A percentile compares a stretch with the other conserved stretches of the same genome.
Evolutionary conservation across 2,329 filamentous ascomycete genomes (phyloP).

Genomic region (Penicillium sp.): DNA sequence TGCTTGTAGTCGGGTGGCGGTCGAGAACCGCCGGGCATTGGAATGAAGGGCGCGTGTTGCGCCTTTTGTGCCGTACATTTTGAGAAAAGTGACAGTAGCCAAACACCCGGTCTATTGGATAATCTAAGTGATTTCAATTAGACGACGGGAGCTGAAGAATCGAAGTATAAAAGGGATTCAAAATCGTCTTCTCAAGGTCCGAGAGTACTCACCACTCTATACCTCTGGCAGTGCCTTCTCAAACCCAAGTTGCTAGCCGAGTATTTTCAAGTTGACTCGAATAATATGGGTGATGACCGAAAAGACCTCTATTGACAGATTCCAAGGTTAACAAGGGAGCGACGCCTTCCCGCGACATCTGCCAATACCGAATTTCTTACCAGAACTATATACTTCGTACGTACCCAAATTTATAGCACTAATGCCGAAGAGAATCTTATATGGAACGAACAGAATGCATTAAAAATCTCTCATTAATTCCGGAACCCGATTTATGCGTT

Average conservation of each 20-base stretch:
- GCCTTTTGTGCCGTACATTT: conserved; percentile 11
- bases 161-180: background rate
- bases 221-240: background rate
- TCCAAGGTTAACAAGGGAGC: background rate
- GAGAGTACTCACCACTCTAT: background rate
- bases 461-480: background rate
- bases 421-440: too few relatives aligned
- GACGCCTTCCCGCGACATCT: conserved; percentile 22
- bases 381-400: background rate
- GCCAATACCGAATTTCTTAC: conserved; percentile 4
- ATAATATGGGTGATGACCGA: background rate
- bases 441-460: too few relatives aligned
- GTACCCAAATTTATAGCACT: too few relatives aligned
- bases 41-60: conserved; percentile 9
- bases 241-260: too few relatives aligned
- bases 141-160: background rate
- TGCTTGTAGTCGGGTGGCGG: conserved; percentile 8
- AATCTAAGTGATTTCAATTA: background rate
- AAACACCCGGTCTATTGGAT: background rate
- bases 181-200: background rate
- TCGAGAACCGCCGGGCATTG: conserved; percentile 13
- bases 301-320: background rate
- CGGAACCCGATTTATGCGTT: background rate
- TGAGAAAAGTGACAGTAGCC: background rate
- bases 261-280: background rate